Evolutionary conservation across 148 eudicot species (phyloP).

Genomic region (Fagopyrum tataricum): DNA sequence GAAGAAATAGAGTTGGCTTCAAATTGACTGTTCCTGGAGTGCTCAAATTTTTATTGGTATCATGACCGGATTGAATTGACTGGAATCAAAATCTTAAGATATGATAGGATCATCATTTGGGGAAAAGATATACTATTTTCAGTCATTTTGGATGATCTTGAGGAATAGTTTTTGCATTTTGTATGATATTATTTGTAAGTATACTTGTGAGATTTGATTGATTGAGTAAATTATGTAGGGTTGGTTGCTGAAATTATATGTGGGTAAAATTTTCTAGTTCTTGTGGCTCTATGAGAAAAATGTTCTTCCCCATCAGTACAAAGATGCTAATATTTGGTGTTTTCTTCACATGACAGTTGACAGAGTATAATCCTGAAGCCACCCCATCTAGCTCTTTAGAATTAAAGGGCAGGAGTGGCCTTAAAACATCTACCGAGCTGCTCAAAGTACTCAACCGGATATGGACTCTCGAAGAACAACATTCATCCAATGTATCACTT

Average conservation of each 20-base stretch:
- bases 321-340: constrained; percentile 4
- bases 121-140: neutral
- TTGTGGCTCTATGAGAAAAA: neutral
- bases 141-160: neutral
- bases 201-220: neutral
- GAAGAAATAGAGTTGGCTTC: neutral
- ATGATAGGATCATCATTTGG: neutral
- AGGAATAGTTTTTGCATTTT: neutral
- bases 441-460: constrained; percentile 76
- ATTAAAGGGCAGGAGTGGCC: constrained; percentile 40
- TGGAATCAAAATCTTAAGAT: neutral
- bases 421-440: constrained; percentile 72
- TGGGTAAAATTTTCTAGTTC: neutral
- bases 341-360: constrained; percentile 35
- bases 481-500: constrained; percentile 42
- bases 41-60: neutral
- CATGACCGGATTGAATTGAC: neutral
- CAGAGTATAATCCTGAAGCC: constrained; percentile 44
- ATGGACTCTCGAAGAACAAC: constrained; percentile 89
- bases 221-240: neutral
- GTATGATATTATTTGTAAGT: neutral
- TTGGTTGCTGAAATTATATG: neutral
- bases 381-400: constrained; percentile 51
- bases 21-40: neutral
- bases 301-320: neutral